Base-by-base conservation (phyloP, 1,284 basidiomycete species). In the Ceratobasidium sp. region DNA sequence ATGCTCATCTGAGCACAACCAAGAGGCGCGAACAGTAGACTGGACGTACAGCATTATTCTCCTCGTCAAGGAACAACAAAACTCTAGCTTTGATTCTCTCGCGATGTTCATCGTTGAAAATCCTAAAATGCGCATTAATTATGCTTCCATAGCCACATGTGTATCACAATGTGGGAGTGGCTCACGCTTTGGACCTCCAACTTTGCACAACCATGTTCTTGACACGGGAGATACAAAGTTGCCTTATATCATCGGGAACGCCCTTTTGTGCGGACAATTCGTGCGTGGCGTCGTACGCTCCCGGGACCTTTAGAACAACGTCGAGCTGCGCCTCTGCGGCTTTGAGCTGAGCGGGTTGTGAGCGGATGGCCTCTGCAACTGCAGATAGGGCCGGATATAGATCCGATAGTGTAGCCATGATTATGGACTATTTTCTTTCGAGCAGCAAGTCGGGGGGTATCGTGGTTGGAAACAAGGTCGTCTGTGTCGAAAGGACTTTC, bases 181-280 rank as follows among this genome's bases (percentile, higher is more conserved):
- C 74, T 77, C 67, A 79, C 66, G 60, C 59, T 50, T 77, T 79
- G 23, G 65, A 91, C 82, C 88, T 87, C 93, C 93, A 95, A 81
- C 92, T 90, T 69, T 84, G 84, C 4, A 90, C 82, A 6, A 90
- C 91, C 1, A 87, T 86, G 80, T 95, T 95, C 84, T 95, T 95
- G 84, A 94, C 92, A 81, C 94, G 93, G 77, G 95, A 93, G 80
- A 94, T 93, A 55, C 91, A 89, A 81, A 92, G 91, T 81, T 93
- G 90, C 57, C 93, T 90, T 16, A 74, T 35, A 46, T 74, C 46
- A n/a, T 62, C 70, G 3, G 70, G 70, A 23, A 74, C 35, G 64
- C 18, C 18, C 38, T 74, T 74, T 35, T 74, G 70, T 20, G 59
- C 57, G 10, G 70, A 57, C 70, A 74, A 33, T 23, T 74, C 70